Evolutionary conservation across 805 yeast genomes (phyloP).

Genomic region (Myxozyma vanderwaltii): DNA sequence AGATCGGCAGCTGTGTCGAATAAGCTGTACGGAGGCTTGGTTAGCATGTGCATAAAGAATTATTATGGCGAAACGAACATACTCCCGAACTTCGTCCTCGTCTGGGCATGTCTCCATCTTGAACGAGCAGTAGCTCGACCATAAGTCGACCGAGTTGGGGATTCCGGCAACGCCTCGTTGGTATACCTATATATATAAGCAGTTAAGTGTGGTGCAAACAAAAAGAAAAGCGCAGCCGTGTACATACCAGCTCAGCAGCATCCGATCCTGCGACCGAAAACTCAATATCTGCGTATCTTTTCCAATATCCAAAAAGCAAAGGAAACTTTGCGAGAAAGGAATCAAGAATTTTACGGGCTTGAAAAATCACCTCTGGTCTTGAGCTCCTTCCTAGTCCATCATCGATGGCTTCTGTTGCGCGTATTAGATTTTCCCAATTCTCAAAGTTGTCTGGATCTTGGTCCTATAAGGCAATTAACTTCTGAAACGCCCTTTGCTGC

Average conservation of each 20-base stretch:
- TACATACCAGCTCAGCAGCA: conserved; percentile 37
- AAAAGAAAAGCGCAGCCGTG: not conserved
- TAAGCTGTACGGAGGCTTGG: conserved; percentile 12
- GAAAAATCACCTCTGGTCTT: conserved; percentile 34
- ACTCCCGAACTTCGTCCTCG: conserved; percentile 27
- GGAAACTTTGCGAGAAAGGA: conserved; percentile 43
- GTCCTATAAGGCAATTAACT: conserved; percentile 6
- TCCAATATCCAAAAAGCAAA: conserved; percentile 48
- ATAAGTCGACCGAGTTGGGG: conserved; percentile 42
- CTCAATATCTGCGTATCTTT: conserved; percentile 45
- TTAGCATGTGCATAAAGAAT: not conserved
- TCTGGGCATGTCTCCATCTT: conserved; percentile 37
- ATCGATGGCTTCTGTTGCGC: conserved; percentile 38
- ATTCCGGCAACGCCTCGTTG: conserved; percentile 41
- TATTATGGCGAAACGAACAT: not conserved
- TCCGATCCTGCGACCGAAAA: conserved; percentile 42
- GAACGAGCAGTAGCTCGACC: conserved; percentile 46
- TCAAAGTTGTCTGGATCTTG: conserved; percentile 42
- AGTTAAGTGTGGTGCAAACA: not conserved
- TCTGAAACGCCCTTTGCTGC: not conserved
- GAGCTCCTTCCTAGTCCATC: conserved; percentile 42
- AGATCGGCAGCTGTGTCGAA: conserved; percentile 53
- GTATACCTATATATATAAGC: conserved; percentile 36
- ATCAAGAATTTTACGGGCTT: conserved; percentile 40
- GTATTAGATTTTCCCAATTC: conserved; percentile 43